Evolutionary conservation across 2,329 filamentous ascomycete genomes (phyloP).

Genomic region (Capronia americana): DNA sequence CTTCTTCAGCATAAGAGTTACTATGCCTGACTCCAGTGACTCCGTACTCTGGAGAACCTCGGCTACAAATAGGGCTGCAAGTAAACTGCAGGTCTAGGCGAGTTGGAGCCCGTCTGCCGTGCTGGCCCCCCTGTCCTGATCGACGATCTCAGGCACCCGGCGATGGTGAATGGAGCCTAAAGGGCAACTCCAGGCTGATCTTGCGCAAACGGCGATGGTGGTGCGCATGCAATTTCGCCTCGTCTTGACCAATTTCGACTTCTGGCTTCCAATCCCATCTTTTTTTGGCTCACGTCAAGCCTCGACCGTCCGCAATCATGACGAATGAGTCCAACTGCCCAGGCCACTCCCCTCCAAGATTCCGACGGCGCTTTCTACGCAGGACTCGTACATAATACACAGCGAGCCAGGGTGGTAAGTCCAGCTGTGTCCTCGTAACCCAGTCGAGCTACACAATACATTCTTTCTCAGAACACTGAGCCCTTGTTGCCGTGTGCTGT

Average conservation of each 20-base stretch:
- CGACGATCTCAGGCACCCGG: not conserved
- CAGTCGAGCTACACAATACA: not conserved
- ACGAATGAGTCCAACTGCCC: not conserved
- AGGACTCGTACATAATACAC: not conserved
- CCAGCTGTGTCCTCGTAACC: not conserved
- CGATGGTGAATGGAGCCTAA: not conserved
- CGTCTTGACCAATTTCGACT: constrained; percentile 6
- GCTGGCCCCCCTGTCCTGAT: not conserved
- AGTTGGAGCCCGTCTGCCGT: not conserved
- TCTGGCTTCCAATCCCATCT: not conserved
- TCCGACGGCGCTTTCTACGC: not conserved
- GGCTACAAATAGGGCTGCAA: not conserved
- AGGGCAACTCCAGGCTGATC: constrained; percentile 1
- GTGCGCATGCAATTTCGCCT: constrained; percentile 7
- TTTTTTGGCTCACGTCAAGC: constrained; percentile 2
- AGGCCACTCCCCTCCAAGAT: not conserved
- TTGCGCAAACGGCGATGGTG: not conserved
- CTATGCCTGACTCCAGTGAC: no score
- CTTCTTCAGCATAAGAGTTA: no score
- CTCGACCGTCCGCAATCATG: constrained; percentile 8
- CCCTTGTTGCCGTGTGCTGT: not conserved
- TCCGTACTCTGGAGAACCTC: not conserved
- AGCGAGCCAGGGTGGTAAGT: not conserved
- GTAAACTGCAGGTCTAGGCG: not conserved
- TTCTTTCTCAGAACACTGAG: not conserved